Conservation (phyloP, 2,329 filamentous ascomycete species). For the Xylaria sp. region DNA sequence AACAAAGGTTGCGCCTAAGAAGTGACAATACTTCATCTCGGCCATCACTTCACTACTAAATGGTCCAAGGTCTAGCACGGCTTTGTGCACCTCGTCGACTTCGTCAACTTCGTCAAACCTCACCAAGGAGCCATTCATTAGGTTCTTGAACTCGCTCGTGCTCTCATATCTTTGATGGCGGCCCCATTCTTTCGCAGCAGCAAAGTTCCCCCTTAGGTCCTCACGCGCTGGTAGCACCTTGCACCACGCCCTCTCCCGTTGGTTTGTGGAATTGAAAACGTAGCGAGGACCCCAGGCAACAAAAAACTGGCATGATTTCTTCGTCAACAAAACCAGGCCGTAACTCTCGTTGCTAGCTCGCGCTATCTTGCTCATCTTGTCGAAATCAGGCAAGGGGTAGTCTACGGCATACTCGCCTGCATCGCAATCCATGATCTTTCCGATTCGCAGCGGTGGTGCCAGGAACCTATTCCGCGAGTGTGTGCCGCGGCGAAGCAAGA, state of each 20-base stretch:
- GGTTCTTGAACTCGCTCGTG: background rate
- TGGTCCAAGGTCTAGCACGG: background rate
- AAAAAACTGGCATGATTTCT: slow-evolving; percentile 4
- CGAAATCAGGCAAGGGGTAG: background rate
- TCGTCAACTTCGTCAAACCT: background rate
- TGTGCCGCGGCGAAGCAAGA: background rate
- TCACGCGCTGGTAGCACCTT: slow-evolving; percentile 5
- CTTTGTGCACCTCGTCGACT: background rate
- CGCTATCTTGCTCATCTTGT: background rate
- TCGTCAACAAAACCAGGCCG: slow-evolving; percentile 4
- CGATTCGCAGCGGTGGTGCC: slow-evolving; percentile 1
- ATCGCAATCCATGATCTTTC: slow-evolving; percentile 15
- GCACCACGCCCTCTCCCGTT: slow-evolving; percentile 6
- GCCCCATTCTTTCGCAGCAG: background rate
- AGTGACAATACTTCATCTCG: background rate
- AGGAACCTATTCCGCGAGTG: background rate
- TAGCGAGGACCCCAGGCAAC: background rate
- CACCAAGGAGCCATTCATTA: background rate
- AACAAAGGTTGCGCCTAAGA: background rate
- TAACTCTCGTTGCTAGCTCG: background rate
- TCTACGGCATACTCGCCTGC: slow-evolving; percentile 9
- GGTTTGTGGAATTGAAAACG: background rate
- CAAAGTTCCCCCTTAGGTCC: background rate
- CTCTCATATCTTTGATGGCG: background rate
- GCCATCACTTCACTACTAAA: background rate